Evolutionary conservation across 1,284 basidiomycete species (phyloP), one percentile per base, ranked within the genome.

Genomic region (Taiwanofungus camphoratus): DNA sequence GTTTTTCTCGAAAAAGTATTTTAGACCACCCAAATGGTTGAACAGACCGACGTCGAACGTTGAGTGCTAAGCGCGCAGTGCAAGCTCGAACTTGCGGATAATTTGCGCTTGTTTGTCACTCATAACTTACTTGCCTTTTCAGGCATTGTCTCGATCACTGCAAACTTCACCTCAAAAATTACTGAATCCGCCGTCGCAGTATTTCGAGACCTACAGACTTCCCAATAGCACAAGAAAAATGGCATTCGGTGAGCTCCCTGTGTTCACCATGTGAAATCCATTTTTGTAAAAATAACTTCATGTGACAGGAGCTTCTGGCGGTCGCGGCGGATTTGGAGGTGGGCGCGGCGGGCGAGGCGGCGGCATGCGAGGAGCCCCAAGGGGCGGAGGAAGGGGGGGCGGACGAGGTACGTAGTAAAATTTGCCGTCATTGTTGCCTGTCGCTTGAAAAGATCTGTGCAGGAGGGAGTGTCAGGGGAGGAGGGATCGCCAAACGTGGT

Each of bases 381-480:
- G 60, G 36, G 56, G 61, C 16, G 46, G 54, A 16, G 52, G 56
- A 4, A 49, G 54, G 16, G 50, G 60, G 20, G 52, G 55, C n/a
- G 74, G 61, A 39, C 50, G 59, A 26, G 52, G 61, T 47, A 40
- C 32, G 42, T 29, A 9, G 23, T 21, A 31, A 29, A 40, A 21
- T 24, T n/a, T n/a, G n/a, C n/a, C n/a, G n/a, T n/a, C n/a, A 33
- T 27, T 34, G 7, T 30, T 36, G 15, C 4, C 19, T 19, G 22
- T 18, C 30, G 13, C 36, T 30, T 9, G 20, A 23, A n/a, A 13
- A 37, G 20, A 29, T 18, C 4, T 18, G n/a, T 11, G 13, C 42
- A 63, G 78, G 76, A 46, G 73, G 60, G 33, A 60, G 64, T 32
- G 50, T 54, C 20, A 55, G 62, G 29, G 56, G 67, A 26, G 58